Percentiles rank a stretch among this genome's conserved stretches.
Conservation (phyloP, 805 yeast species). For the Saccharomycopsis sp. region DNA sequence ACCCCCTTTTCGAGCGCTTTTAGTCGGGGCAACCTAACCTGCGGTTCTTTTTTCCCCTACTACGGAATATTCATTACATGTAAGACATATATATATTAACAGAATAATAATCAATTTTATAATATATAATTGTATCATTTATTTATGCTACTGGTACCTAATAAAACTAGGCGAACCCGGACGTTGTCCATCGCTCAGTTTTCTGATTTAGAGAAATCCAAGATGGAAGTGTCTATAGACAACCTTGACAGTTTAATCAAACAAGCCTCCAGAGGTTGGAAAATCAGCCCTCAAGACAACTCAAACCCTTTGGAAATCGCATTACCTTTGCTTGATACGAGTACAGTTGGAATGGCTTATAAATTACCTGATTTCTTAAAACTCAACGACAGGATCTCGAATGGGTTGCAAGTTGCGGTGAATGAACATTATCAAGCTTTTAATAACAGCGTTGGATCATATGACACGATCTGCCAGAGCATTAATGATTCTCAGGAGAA, state of each 20-base stretch:
- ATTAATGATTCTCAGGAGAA: slow-evolving; percentile 60
- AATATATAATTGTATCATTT: too few relatives aligned
- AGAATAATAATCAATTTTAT: too few relatives aligned
- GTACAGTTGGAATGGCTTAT: slow-evolving; percentile 87
- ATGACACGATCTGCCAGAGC: slow-evolving; percentile 59
- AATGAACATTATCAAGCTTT: slow-evolving; percentile 78
- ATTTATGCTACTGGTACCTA: neutral
- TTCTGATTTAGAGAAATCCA: slow-evolving; percentile 20
- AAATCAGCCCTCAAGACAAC: slow-evolving; percentile 40
- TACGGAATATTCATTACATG: too few relatives aligned
- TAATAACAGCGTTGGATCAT: slow-evolving; percentile 79
- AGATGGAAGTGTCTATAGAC: slow-evolving; percentile 19
- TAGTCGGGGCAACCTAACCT: neutral
- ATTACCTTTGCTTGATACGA: slow-evolving; percentile 70
- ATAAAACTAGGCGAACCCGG: slow-evolving; percentile 5
- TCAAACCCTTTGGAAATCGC: slow-evolving; percentile 82
- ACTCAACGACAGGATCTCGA: slow-evolving; percentile 49
- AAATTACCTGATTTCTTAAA: slow-evolving; percentile 59
- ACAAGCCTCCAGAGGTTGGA: slow-evolving; percentile 40
- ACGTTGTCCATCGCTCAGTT: slow-evolving; percentile 21
- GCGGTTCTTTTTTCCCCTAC: too few relatives aligned
- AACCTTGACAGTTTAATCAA: slow-evolving; percentile 12
- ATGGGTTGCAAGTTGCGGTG: slow-evolving; percentile 60
- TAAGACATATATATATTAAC: too few relatives aligned
- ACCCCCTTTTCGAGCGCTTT: slow-evolving; percentile 27